A percentile compares a stretch with the other conserved stretches of the same genome.
Evolutionary conservation across 352 stramenopile genomes (phyloP).

Genomic region (Phytophthora chlamydospora): DNA sequence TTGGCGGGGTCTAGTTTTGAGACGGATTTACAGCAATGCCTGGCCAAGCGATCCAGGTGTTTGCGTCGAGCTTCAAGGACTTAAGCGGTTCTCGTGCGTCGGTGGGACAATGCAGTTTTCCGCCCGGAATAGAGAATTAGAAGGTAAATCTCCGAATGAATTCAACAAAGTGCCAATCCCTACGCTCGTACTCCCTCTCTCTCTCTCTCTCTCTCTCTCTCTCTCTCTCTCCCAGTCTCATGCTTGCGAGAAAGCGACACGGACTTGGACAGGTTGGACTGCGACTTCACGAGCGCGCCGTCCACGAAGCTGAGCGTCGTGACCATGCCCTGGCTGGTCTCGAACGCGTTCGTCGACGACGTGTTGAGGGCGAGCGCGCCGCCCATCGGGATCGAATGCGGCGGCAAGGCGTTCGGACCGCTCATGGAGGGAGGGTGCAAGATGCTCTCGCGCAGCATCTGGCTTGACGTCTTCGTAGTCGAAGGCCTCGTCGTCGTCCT

Average conservation of each 20-base stretch:
- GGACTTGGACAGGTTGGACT: conserved; percentile 37
- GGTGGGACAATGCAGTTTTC: no score
- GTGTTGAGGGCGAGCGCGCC: conserved; percentile 35
- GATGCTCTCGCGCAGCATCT: conserved; percentile 80
- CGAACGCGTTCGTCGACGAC: conserved; percentile 40
- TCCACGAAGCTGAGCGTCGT: conserved; percentile 53
- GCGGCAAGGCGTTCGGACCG: conserved; percentile 37
- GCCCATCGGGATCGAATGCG: conserved; percentile 32
- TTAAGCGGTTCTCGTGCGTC: no score
- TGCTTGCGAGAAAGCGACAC: conserved; percentile 25
- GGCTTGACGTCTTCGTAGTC: conserved; percentile 76
- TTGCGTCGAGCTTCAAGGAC: no score
- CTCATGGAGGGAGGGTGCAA: conserved; percentile 47
- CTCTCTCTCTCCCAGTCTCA: no score
- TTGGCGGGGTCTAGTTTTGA: no score
- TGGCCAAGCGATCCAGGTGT: no score
- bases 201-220: no score
- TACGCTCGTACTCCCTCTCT: no score
- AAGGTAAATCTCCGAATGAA: no score
- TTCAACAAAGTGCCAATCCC: no score
- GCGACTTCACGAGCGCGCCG: conserved; percentile 42
- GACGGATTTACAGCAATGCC: no score
- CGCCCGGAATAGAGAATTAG: no score
- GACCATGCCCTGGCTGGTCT: conserved; percentile 46
- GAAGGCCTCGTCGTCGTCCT: conserved; percentile 67